A percentile compares a stretch with the other conserved stretches of the same genome.
Evolutionary conservation across 1,284 basidiomycete genomes (phyloP).

Genomic region (Schizophyllum amplum): DNA sequence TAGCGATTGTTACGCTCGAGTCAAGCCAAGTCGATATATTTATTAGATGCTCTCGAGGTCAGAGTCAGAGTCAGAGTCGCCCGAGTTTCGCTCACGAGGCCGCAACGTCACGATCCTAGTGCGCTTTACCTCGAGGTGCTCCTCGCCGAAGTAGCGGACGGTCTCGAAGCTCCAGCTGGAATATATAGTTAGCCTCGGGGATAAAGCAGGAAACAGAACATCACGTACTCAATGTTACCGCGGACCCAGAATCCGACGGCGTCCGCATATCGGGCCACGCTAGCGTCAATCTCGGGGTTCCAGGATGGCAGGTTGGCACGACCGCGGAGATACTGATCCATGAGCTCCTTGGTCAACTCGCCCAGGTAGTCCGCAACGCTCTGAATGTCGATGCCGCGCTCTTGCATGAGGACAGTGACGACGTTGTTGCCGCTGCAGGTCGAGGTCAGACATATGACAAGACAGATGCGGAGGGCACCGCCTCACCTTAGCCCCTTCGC

Average conservation of each 20-base stretch:
- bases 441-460: neutral
- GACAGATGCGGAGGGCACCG: neutral
- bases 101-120: constrained; percentile 7
- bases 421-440: constrained; percentile 15
- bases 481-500: constrained; percentile 11
- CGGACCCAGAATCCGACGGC: constrained; percentile 8
- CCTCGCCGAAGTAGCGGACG: constrained; percentile 7
- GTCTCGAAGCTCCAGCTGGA: constrained; percentile 8
- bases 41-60: neutral
- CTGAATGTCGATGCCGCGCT: constrained; percentile 16
- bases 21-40: too few relatives aligned
- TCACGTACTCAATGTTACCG: constrained; percentile 6
- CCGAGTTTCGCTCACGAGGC: neutral
- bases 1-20: too few relatives aligned
- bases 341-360: constrained; percentile 4
- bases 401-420: constrained; percentile 18
- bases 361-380: constrained; percentile 18
- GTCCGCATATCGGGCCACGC: constrained; percentile 3
- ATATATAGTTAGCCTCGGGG: neutral
- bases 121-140: constrained; percentile 2
- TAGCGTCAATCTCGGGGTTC: constrained; percentile 38
- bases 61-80: neutral
- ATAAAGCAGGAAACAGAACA: neutral
- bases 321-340: constrained; percentile 18
- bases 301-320: constrained; percentile 40